Conservation (phyloP, 2,329 filamentous ascomycete species). For the Corynespora cassiicola region DNA sequence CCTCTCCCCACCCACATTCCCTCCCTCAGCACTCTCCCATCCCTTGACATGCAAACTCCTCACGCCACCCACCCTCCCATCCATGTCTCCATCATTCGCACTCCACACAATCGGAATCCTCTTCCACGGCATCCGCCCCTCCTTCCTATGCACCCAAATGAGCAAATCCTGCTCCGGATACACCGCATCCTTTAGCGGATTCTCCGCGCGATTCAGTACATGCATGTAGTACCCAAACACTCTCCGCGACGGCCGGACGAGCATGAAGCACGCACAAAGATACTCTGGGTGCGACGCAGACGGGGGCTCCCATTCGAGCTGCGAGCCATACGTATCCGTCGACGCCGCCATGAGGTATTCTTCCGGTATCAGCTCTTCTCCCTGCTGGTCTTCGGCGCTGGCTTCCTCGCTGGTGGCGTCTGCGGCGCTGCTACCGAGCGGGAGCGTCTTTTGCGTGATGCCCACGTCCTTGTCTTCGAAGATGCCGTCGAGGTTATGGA, state of each 20-base stretch:
- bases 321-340: constrained; percentile 14
- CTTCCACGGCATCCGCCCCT: constrained; percentile 45
- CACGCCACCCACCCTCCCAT: constrained; percentile 43
- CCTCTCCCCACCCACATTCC: constrained; percentile 11
- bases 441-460: constrained; percentile 2
- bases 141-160: constrained; percentile 38
- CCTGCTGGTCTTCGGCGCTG: constrained; percentile 5
- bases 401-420: background rate
- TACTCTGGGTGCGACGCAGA: constrained; percentile 18
- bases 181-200: constrained; percentile 26
- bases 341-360: constrained; percentile 32
- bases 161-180: constrained; percentile 38
- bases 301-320: constrained; percentile 10
- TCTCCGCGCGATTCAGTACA: constrained; percentile 26
- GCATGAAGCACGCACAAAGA: constrained; percentile 41
- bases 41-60: constrained; percentile 50
- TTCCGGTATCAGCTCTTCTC: constrained; percentile 23
- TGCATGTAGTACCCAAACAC: constrained; percentile 33
- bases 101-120: constrained; percentile 19
- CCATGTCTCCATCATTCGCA: constrained; percentile 20
- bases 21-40: constrained; percentile 35
- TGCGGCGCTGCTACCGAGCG: background rate
- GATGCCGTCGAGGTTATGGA: constrained; percentile 31
- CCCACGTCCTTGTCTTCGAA: constrained; percentile 31
- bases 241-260: constrained; percentile 26